Base-by-base conservation (phyloP, 1,284 basidiomycete genomes). In the Cystobasidium pallidum region DNA sequence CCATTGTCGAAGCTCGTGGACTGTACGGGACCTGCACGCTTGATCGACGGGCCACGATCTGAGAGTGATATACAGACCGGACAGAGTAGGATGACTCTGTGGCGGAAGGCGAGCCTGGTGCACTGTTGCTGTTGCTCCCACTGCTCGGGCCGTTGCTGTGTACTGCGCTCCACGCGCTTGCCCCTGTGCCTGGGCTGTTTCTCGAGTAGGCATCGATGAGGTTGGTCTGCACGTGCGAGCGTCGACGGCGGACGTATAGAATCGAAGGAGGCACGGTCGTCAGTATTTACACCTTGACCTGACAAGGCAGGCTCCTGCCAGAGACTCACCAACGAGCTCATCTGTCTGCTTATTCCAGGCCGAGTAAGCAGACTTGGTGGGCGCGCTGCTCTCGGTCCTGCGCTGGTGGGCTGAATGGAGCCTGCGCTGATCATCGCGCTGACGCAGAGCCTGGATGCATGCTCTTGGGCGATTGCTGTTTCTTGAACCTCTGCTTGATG, bases 191-290 rank as follows among this genome's bases (percentile, higher is more conserved):
- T 17, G 59, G 59, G 36, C 59, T 63, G 28, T 26, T 28, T 8
- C 24, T 43, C 43, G 11, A 11, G 62, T 64, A 64, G n/a, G 62
- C 43, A 19, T 64, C 62, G n/a, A 64, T 64, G 10, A 64, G 45
- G 28, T 64, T 64, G 45, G n/a, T 32, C 62, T 64, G 62, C 43
- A 64, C 28, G 59, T 41, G 62, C 43, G 62, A 24, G 47, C 28
- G 51, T 45, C 10, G 28, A 45, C 15, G 17, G 30, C 19, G 45
- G 24, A 51, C 3, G 19, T 21, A 51, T 10, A 36, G 21, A n/a
- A n/a, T n/a, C n/a, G n/a, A n/a, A n/a, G n/a, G n/a, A n/a, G 28
- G 26, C 15, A 32, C 32, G 28, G 62, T 19, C 13, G 43, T 36
- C 47, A 49, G 62, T 26, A 54, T 30, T 1, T 17, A n/a, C 54